phyloP scores from a whole-genome alignment of 208 protist genomes.

The Porcisia deanei region DNA sequence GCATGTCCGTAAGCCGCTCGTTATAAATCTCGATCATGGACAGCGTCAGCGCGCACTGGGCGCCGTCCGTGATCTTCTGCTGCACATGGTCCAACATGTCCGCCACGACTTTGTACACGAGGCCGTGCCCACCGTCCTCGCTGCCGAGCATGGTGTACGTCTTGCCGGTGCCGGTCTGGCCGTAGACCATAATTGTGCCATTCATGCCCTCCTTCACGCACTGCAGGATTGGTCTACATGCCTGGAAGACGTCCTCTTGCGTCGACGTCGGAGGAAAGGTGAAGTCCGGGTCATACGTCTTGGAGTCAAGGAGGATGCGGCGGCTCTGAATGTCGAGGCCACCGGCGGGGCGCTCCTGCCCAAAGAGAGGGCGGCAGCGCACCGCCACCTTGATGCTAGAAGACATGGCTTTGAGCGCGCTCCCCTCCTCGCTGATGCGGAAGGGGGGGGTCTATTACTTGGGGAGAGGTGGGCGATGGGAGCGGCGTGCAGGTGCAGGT shows the following conservation, averaged over 20 bases:
- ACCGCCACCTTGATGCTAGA: slow-evolving; percentile 89
- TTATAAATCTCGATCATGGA: slow-evolving; percentile 95
- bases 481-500: neutral
- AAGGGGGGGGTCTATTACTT: too few species aligned
- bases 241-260: slow-evolving; percentile 88
- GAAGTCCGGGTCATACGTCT: slow-evolving; percentile 91
- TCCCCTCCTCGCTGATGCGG: neutral
- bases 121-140: slow-evolving; percentile 50
- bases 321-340: slow-evolving; percentile 79
- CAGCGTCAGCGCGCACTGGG: slow-evolving; percentile 85
- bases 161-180: slow-evolving; percentile 96
- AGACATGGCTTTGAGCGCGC: slow-evolving; percentile 13
- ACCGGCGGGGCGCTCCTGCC: slow-evolving; percentile 66
- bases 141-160: slow-evolving; percentile 95
- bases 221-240: slow-evolving; percentile 85
- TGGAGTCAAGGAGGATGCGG: slow-evolving; percentile 87
- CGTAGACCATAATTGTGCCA: slow-evolving; percentile 94
- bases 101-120: slow-evolving; percentile 92
- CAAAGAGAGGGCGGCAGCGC: slow-evolving; percentile 81
- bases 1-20: slow-evolving; percentile 90
- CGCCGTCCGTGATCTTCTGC: slow-evolving; percentile 78
- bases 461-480: neutral
- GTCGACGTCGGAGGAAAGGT: slow-evolving; percentile 64
- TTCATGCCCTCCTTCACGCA: slow-evolving; percentile 91
- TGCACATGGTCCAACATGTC: slow-evolving; percentile 92